These are phyloP conservation scores for Choricystis sp. DNA, from an alignment of 139 green algal species.

Conservation along the genomic window DNA sequence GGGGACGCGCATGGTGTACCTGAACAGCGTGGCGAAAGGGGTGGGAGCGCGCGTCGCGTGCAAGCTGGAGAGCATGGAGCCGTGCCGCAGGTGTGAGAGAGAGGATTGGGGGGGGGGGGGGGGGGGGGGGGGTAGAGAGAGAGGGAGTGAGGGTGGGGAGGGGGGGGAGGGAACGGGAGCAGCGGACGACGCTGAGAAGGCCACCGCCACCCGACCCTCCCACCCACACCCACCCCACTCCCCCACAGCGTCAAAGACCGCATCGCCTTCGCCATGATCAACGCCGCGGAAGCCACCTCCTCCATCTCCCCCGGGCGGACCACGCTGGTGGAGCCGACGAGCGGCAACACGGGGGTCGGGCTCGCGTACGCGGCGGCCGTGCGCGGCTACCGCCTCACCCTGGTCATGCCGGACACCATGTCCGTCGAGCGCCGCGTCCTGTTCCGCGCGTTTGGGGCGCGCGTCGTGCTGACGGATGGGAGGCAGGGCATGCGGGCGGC, in stretches of 20 bases:
- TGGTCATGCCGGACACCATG: slow-evolving; percentile 98
- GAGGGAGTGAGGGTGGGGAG: neutral
- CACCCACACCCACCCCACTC: neutral
- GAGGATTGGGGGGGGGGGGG: neutral
- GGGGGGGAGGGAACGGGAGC: neutral
- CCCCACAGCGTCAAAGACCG: slow-evolving; percentile 68
- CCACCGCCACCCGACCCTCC: neutral
- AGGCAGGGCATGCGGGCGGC: slow-evolving; percentile 57
- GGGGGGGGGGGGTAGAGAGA: neutral
- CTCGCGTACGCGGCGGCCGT: slow-evolving; percentile 88
- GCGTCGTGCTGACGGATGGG: slow-evolving; percentile 74
- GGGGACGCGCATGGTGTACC: slow-evolving; percentile 67
- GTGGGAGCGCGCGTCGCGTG: slow-evolving; percentile 58
- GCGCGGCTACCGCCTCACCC: slow-evolving; percentile 84
- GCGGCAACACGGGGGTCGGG: slow-evolving; percentile 70
- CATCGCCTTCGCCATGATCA: slow-evolving; percentile 67
- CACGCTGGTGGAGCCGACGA: slow-evolving; percentile 28
- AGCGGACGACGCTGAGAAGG: neutral
- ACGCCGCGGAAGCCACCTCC: slow-evolving; percentile 47
- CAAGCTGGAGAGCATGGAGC: slow-evolving; percentile 92
- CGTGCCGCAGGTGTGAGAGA: slow-evolving; percentile 40
- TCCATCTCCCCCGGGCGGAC: slow-evolving; percentile 62
- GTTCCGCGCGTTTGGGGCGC: slow-evolving; percentile 71
- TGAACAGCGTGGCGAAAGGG: slow-evolving; percentile 66
- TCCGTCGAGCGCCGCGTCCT: slow-evolving; percentile 85